Conservation (phyloP, 1,139 yeast genomes). For the Candida albicans region DNA sequence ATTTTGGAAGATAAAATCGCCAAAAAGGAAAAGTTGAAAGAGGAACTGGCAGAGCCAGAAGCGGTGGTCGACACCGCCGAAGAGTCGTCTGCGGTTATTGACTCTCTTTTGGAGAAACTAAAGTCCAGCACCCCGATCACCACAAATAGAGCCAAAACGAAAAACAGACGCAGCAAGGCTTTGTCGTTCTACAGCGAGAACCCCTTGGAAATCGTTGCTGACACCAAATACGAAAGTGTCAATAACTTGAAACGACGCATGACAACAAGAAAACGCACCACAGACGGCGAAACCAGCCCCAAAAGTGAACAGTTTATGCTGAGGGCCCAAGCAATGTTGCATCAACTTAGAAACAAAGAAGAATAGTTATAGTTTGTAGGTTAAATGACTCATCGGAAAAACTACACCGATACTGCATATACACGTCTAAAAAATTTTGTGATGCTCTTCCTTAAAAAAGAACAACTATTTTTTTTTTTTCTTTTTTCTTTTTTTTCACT, state of each 20-base stretch:
- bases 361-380: constrained; percentile 2
- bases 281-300: constrained; percentile 10
- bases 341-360: constrained; percentile 27
- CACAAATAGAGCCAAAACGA: constrained; percentile 19
- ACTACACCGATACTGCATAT: too few species aligned
- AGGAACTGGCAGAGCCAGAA: constrained; percentile 15
- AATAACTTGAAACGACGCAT: constrained; percentile 38
- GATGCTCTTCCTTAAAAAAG: too few species aligned
- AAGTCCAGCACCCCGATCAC: constrained; percentile 31
- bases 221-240: constrained; percentile 41
- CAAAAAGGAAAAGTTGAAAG: constrained; percentile 11
- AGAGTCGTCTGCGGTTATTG: constrained; percentile 34
- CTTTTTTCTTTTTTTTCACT: not conserved
- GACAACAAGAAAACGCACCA: constrained; percentile 31
- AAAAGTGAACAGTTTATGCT: constrained; percentile 31
- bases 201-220: not conserved
- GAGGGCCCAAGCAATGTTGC: constrained; percentile 46
- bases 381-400: constrained; percentile 3
- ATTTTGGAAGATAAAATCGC: constrained; percentile 30
- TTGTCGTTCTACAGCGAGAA: constrained; percentile 32
- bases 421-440: not conserved
- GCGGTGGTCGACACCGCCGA: constrained; percentile 18
- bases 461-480: constrained; percentile 1
- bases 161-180: constrained; percentile 34
- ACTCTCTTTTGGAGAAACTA: constrained; percentile 37